Percentiles rank a stretch among this genome's conserved stretches.
Evolutionary conservation across 768 basidiomycete species (phyloP).

Genomic region (Termitomyces bulborhizus): DNA sequence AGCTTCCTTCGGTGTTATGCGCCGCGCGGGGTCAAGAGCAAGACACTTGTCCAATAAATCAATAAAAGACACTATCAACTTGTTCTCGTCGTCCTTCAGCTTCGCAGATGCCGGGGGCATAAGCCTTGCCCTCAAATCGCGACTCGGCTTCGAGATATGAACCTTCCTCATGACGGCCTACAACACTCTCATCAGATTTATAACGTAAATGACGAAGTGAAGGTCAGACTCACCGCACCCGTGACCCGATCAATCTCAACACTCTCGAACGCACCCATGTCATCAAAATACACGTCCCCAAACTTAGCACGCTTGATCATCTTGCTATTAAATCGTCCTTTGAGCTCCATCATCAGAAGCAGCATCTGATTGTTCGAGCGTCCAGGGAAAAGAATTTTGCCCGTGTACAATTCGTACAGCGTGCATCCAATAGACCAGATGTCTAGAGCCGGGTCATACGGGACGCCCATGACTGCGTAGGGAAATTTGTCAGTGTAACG

Average conservation of each 20-base stretch:
- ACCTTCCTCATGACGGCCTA: slow-evolving; percentile 81
- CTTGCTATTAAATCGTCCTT: slow-evolving; percentile 88
- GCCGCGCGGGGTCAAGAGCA: slow-evolving; percentile 75
- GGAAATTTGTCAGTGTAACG: slow-evolving; percentile 10
- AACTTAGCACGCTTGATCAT: slow-evolving; percentile 95
- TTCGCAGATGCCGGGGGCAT: slow-evolving; percentile 76
- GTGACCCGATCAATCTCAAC: slow-evolving; percentile 82
- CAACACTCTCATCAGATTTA: slow-evolving; percentile 1
- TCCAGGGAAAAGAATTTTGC: slow-evolving; percentile 96
- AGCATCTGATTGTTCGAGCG: slow-evolving; percentile 98
- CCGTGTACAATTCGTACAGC: slow-evolving; percentile 91
- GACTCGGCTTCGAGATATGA: slow-evolving; percentile 73
- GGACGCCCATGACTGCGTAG: slow-evolving; percentile 79
- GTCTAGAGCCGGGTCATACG: slow-evolving; percentile 91
- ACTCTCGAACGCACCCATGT: slow-evolving; percentile 80
- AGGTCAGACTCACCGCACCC: slow-evolving; percentile 57
- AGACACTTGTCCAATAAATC: slow-evolving; percentile 92
- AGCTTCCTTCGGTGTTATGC: slow-evolving; percentile 89
- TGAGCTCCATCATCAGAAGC: slow-evolving; percentile 95
- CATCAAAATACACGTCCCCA: slow-evolving; percentile 90
- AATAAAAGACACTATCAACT: slow-evolving; percentile 71
- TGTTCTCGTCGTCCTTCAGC: slow-evolving; percentile 85
- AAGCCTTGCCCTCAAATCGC: slow-evolving; percentile 77
- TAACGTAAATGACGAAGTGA: slow-evolving; percentile 14
- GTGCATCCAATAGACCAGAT: slow-evolving; percentile 98